Conservation (phyloP, 345 rosid genomes). For the Carallia brachiata region DNA sequence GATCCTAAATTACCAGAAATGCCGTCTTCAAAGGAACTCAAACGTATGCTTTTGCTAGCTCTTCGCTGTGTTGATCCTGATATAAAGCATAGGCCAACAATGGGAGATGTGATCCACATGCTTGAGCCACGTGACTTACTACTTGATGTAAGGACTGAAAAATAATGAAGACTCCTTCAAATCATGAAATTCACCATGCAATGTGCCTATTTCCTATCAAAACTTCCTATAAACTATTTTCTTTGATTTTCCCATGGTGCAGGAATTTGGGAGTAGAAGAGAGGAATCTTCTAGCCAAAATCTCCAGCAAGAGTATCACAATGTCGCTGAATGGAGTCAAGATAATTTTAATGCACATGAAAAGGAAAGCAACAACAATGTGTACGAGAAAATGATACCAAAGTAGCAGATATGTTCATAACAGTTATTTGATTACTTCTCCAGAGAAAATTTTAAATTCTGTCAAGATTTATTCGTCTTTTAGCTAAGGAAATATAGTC, state of each 20-base stretch:
- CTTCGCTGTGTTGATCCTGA: slow-evolving; percentile 71
- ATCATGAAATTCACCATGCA: not conserved
- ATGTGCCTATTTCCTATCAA: not conserved
- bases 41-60: slow-evolving; percentile 56
- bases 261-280: slow-evolving; percentile 29
- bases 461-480: too few species aligned
- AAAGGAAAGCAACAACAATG: slow-evolving; percentile 12
- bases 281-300: slow-evolving; percentile 15
- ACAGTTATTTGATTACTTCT: not conserved
- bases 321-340: not conserved
- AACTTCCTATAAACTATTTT: not conserved
- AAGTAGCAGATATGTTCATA: not conserved
- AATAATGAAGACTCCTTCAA: not conserved
- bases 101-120: slow-evolving; percentile 78
- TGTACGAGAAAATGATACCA: slow-evolving; percentile 22
- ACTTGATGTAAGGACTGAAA: slow-evolving; percentile 43
- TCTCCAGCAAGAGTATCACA: slow-evolving; percentile 16
- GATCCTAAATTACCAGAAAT: slow-evolving; percentile 56
- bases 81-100: slow-evolving; percentile 53
- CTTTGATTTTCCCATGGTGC: slow-evolving; percentile 13
- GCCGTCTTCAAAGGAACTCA: slow-evolving; percentile 60
- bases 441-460: too few species aligned
- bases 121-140: slow-evolving; percentile 66
- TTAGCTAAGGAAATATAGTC: too few species aligned
- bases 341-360: slow-evolving; percentile 3